Evolutionary conservation across 129 eudicot genomes (phyloP).

Genomic region (Calendula officinalis): DNA sequence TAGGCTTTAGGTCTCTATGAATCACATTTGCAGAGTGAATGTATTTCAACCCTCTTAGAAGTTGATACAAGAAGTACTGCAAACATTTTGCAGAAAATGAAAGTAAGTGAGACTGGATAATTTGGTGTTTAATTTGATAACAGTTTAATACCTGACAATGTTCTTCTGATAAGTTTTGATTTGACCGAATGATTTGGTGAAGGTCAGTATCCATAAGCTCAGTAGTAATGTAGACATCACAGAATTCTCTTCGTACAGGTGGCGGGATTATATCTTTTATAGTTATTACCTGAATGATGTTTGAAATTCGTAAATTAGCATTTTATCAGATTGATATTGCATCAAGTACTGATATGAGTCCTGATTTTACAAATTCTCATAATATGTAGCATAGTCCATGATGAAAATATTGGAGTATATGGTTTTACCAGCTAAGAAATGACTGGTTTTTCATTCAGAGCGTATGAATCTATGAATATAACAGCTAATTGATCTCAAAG

Average conservation of each 20-base stretch:
- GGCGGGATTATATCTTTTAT: conserved; percentile 86
- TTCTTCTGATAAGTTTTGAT: conserved; percentile 75
- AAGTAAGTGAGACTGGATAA: conserved; percentile 3
- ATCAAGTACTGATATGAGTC: not conserved
- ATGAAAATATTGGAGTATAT: not conserved
- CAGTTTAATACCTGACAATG: conserved; percentile 68
- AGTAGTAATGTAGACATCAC: conserved; percentile 81
- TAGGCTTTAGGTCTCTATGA: conserved; percentile 86
- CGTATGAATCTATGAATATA: not conserved
- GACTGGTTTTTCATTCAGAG: not conserved
- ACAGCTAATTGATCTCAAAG: conserved; percentile 5
- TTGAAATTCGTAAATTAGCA: conserved; percentile 8
- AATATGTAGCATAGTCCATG: not conserved
- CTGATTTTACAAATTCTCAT: not conserved
- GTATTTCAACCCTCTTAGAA: conserved; percentile 80
- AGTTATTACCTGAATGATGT: conserved; percentile 60
- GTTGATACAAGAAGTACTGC: conserved; percentile 92
- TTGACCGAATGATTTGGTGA: conserved; percentile 82
- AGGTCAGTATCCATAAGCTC: conserved; percentile 95
- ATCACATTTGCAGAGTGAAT: conserved; percentile 85
- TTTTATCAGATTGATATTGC: not conserved
- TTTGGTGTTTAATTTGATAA: not conserved
- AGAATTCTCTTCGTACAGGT: conserved; percentile 55
- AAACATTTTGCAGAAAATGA: conserved; percentile 13
- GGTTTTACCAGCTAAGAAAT: not conserved